Evolutionary conservation across 192 early-diverging fungal genomes (phyloP).

Genomic region (Coemansia sp.): DNA sequence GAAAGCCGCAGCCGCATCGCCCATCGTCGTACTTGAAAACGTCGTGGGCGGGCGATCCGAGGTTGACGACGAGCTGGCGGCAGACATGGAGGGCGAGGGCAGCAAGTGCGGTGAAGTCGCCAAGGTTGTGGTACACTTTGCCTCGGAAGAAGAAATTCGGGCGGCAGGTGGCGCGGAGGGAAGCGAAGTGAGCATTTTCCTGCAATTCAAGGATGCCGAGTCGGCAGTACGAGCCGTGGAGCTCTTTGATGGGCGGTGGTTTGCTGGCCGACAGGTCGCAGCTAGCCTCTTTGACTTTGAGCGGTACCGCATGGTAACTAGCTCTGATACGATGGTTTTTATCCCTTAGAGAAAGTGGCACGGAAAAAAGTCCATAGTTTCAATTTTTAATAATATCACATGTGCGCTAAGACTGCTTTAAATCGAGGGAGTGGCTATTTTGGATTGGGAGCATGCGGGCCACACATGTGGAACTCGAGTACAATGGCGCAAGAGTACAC

Average conservation of each 20-base stretch:
- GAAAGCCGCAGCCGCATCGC: slow-evolving; percentile 14
- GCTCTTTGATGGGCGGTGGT: slow-evolving; percentile 77
- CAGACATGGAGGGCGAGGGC: slow-evolving; percentile 81
- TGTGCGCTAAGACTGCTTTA: not conserved
- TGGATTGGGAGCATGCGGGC: not conserved
- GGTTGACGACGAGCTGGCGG: slow-evolving; percentile 77
- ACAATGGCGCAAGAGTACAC: not conserved
- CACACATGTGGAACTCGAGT: not conserved
- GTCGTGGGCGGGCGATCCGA: slow-evolving; percentile 73
- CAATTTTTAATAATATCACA: not conserved
- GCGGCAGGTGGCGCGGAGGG: slow-evolving; percentile 7
- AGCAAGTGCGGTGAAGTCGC: slow-evolving; percentile 73
- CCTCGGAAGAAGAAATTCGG: slow-evolving; percentile 24
- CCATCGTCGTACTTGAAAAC: slow-evolving; percentile 62
- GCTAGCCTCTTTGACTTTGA: slow-evolving; percentile 63
- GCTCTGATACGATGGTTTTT: slow-evolving; percentile 51
- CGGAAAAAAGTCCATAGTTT: not conserved
- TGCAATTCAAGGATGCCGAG: slow-evolving; percentile 62
- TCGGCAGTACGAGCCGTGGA: slow-evolving; percentile 54
- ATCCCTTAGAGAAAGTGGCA: slow-evolving; percentile 13
- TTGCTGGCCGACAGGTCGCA: slow-evolving; percentile 71
- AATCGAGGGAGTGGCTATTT: not conserved
- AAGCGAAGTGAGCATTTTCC: slow-evolving; percentile 69
- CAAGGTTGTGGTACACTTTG: slow-evolving; percentile 63
- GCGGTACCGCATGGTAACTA: slow-evolving; percentile 51